Base-by-base conservation (phyloP, 2,329 filamentous ascomycete species). In the Truncatella angustata region DNA sequence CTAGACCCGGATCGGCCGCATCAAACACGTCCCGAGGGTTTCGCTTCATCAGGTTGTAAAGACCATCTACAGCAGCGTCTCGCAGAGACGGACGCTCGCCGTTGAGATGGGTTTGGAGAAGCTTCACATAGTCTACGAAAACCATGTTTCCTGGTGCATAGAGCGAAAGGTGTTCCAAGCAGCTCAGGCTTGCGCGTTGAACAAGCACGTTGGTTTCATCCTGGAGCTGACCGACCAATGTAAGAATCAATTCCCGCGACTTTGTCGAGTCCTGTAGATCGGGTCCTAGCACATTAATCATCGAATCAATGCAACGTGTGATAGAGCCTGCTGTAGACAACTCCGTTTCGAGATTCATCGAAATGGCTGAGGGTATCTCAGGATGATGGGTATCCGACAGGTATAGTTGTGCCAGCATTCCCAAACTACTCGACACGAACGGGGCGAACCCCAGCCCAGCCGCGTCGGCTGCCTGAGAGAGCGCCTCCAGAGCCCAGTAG, bases 31-130 rank as follows among this genome's bases (percentile, higher is more conserved):
- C 88, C 54, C 87, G 83, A 0, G 93, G 89, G 63, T 96, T 87
- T 43, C 91, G 82, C 69, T 96, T 93, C 92, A 99, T 97, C 32
- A 97, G 79, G 57, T 95, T 96, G 63, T 96, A 92, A 1, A 99
- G 74, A 1, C 92, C 93, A 65, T 95, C 89, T 11, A 97, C 82
- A 2, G 92, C 91, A 56, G 88, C 87, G 62, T 92, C 87, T 49
- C 87, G 82, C 35, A 97, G 80, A 18, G 87, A 80, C 4, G 79
- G 73, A 48, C 87, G 82, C 16, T 82, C 78, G 0, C 88, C 90
- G 39, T 84, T 81, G 36, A 97, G 77, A 57, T 93, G 87, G 42
- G 79, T 82, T 64, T 97, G 93, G 11, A 99, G 73, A 14, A 87
- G 78, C 60, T 84, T 87, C 36, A 99, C 91, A 62, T 99, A 97